Evolutionary conservation across 164 flowering plant species (phyloP), one percentile per base, ranked within the genome.

Genomic region (Liriodendron chinense): DNA sequence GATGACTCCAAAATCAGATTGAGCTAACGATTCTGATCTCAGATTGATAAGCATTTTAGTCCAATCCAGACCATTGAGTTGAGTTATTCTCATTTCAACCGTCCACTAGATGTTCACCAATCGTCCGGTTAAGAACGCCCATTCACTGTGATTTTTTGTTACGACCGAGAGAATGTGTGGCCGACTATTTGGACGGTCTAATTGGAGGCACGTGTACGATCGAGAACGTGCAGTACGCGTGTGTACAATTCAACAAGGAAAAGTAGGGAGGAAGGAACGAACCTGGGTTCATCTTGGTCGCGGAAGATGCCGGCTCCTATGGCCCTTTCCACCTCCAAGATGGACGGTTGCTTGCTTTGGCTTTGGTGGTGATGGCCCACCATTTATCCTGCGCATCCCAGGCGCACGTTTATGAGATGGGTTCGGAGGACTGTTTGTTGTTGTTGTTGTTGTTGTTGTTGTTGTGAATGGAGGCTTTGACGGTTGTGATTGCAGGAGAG

Each of bases 221-320:
- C n/a, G 28, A 26, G 50, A 9, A 28, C 7, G 18, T 18, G 48
- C 26, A 47, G 22, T 48, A 23, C 48, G 49, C 23, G 47, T 22
- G 70, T n/a, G 65, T 50, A 64, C 22, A 43, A 23, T 13, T 34
- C 21, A 49, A n/a, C 23, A 24, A 23, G 25, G 23, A 56, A 50
- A 9, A 20, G 28, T 0, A 68, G 68, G 65, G 48, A 50, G 14
- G 21, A 1, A 59, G 63, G 64, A 21, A 47, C 56, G 20, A 76
- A 61, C 90, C 78, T 80, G 74, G 84, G 72, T 9, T 53, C 59
- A 64, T 84, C 86, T 14, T 75, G 24, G 72, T 90, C 87, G 4
- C 86, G 85, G 76, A 75, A 87, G 2, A 84, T 68, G 47, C 93
- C 97, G 21, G 92, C 88, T 6, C 94, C 93, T 47, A 93, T 87